Evolutionary conservation across 345 rosid genomes (phyloP).

Genomic region (Noccaea caerulescens): DNA sequence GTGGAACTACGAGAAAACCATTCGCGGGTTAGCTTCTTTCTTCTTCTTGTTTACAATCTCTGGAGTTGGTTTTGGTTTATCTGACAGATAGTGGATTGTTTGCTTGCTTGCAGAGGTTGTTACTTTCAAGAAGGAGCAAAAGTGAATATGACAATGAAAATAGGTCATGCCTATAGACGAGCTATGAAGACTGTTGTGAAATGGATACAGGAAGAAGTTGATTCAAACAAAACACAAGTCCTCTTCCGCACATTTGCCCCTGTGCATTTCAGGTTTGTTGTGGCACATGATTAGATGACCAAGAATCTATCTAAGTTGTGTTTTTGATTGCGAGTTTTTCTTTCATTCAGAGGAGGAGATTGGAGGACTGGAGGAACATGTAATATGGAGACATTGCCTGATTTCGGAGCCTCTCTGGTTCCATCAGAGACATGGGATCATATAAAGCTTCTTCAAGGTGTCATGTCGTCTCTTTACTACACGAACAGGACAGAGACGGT

Average conservation of each 20-base stretch:
- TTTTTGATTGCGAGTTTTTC: background rate
- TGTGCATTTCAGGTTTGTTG: constrained; percentile 87
- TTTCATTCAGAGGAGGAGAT: constrained; percentile 74
- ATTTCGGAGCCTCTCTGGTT: constrained; percentile 52
- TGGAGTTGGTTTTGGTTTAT: background rate
- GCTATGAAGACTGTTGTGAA: constrained; percentile 70
- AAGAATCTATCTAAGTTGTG: background rate
- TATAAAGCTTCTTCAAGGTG: constrained; percentile 50
- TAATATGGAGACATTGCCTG: constrained; percentile 85
- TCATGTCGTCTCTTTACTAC: constrained; percentile 45
- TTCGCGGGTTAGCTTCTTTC: constrained; percentile 63
- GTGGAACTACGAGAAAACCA: constrained; percentile 96
- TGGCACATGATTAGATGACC: background rate
- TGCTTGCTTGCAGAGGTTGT: constrained; percentile 65
- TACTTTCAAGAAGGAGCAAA: constrained; percentile 81
- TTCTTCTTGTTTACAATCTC: constrained; percentile 4
- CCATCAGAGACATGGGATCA: constrained; percentile 60
- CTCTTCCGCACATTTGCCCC: constrained; percentile 93
- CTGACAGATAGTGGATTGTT: constrained; percentile 9
- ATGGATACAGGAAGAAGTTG: constrained; percentile 73
- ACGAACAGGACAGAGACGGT: constrained; percentile 37
- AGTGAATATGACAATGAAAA: constrained; percentile 62
- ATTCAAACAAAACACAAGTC: constrained; percentile 71
- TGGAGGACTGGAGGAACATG: constrained; percentile 90
- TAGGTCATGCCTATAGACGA: constrained; percentile 62